These are phyloP conservation scores for Theobroma cacao DNA, from an alignment of 345 rosid species.

Conservation along the genomic window DNA sequence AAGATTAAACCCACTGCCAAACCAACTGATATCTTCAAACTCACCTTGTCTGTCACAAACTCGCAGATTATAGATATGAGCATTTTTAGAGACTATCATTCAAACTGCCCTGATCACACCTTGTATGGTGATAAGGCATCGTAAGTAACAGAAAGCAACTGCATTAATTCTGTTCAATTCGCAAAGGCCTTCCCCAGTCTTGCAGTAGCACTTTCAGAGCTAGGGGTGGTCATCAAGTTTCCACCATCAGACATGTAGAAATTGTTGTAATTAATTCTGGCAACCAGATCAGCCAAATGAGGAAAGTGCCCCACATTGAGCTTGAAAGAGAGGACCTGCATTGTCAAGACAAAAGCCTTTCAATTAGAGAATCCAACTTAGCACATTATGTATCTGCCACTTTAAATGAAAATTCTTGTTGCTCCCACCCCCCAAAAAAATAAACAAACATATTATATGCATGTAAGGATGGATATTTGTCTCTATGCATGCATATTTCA, in stretches of 20 bases:
- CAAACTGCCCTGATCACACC: neutral
- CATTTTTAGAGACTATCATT: neutral
- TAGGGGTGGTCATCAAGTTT: constrained; percentile 57
- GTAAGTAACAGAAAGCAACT: neutral
- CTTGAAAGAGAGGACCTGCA: constrained; percentile 86
- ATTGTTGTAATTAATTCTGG: constrained; percentile 90
- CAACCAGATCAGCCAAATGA: constrained; percentile 88
- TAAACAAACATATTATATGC: neutral
- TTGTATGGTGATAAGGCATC: neutral
- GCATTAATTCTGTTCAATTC: constrained; percentile 17
- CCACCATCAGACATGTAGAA: constrained; percentile 92
- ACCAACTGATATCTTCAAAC: neutral
- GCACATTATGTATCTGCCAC: neutral
- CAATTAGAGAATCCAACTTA: neutral
- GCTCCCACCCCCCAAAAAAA: neutral
- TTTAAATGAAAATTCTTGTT: neutral
- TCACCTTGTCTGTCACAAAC: neutral
- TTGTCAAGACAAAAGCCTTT: neutral
- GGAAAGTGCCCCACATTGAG: constrained; percentile 93
- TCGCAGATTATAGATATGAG: neutral
- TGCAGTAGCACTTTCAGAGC: constrained; percentile 40
- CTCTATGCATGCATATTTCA: neutral
- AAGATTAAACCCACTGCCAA: neutral
- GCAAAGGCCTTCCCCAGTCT: constrained; percentile 34
- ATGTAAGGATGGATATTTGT: neutral